A percentile compares a stretch with the other conserved stretches of the same genome.
These are phyloP conservation scores for Rhizopogon roseolus DNA, from an alignment of 768 basidiomycete species.

Conservation along the genomic window DNA sequence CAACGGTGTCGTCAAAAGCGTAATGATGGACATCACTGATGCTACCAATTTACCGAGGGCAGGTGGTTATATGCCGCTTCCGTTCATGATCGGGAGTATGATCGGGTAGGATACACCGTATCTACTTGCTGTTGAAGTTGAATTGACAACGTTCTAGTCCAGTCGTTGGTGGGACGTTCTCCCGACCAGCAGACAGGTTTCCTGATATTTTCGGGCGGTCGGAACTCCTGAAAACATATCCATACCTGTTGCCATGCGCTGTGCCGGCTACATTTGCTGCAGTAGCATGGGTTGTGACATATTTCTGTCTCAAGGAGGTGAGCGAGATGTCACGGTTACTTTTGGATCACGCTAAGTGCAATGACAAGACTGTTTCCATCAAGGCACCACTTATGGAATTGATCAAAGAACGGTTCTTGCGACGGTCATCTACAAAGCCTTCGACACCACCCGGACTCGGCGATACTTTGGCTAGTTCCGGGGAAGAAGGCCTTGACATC, in stretches of 20 bases:
- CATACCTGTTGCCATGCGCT: slow-evolving; percentile 71
- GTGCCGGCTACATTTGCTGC: slow-evolving; percentile 52
- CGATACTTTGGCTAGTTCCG: neutral
- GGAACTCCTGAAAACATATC: slow-evolving; percentile 56
- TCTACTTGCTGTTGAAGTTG: neutral
- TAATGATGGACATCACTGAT: slow-evolving; percentile 32
- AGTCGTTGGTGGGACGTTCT: slow-evolving; percentile 60
- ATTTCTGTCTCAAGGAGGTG: slow-evolving; percentile 54
- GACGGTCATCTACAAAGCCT: neutral
- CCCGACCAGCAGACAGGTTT: slow-evolving; percentile 62
- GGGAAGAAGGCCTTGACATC: neutral
- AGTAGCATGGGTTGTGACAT: slow-evolving; percentile 44
- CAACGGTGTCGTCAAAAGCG: slow-evolving; percentile 35
- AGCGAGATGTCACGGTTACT: neutral
- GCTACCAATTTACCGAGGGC: slow-evolving; percentile 20
- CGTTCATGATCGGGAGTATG: slow-evolving; percentile 34
- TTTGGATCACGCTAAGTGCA: neutral
- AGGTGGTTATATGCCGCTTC: slow-evolving; percentile 52
- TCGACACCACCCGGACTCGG: neutral
- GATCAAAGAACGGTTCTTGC: neutral
- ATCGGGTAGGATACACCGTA: slow-evolving; percentile 28
- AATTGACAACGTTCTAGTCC: slow-evolving; percentile 37
- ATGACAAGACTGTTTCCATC: neutral
- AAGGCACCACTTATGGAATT: neutral
- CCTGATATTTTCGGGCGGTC: slow-evolving; percentile 52